phyloP scores from a whole-genome alignment of 345 rosid species.

The Trapa bicornis region DNA sequence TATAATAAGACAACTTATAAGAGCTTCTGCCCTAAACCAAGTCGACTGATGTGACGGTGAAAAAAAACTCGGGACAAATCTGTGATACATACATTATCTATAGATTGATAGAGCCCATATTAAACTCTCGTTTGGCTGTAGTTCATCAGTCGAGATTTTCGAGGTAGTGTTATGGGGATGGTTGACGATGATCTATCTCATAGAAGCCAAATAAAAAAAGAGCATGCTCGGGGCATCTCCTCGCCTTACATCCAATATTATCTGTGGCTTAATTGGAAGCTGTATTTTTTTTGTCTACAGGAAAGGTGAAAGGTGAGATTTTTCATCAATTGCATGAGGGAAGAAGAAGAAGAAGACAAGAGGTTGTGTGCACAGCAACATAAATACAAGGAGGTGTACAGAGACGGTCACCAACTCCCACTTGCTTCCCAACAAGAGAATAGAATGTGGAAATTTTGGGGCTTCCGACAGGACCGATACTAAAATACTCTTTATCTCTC shows the following conservation, averaged over 20 bases:
- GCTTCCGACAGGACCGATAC: conserved; percentile 5
- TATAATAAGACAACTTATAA: background rate
- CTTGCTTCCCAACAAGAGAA: conserved; percentile 46
- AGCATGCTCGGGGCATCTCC: background rate
- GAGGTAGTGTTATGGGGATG: background rate
- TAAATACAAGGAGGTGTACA: background rate
- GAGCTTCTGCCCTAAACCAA: background rate
- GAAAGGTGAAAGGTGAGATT: background rate
- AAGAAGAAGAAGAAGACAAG: background rate
- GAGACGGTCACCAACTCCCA: conserved; percentile 59
- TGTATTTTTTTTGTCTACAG: background rate
- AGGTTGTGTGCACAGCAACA: background rate
- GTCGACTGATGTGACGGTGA: too few species aligned
- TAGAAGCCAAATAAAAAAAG: background rate
- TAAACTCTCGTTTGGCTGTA: too few species aligned
- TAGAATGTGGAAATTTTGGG: conserved; percentile 23
- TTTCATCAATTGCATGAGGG: background rate
- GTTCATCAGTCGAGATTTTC: too few species aligned
- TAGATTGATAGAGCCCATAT: too few species aligned
- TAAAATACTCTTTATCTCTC: background rate
- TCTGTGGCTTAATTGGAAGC: background rate
- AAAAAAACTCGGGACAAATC: too few species aligned
- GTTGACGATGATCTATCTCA: background rate
- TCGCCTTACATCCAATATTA: background rate
- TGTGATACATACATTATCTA: too few species aligned